Percentiles rank a stretch among this genome's conserved stretches.
phyloP scores from a whole-genome alignment of 2,329 filamentous ascomycete species.

The Alternaria dauci region DNA sequence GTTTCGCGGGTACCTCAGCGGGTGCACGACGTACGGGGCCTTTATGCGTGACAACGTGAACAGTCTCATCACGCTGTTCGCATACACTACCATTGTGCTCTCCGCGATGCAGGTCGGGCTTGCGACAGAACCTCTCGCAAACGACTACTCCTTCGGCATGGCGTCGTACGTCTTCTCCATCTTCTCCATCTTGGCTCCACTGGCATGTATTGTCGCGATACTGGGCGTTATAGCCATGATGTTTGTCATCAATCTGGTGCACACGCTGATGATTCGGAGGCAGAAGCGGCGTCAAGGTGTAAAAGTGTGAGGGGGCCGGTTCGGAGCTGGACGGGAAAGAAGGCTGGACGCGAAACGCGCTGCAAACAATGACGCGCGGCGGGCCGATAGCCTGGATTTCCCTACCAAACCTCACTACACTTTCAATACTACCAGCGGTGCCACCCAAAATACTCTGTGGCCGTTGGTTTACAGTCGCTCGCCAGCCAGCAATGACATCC shows the following conservation, averaged over 20 bases:
- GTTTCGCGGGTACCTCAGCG: constrained; percentile 30
- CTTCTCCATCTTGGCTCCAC: constrained; percentile 33
- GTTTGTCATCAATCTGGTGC: constrained; percentile 25
- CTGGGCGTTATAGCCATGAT: constrained; percentile 19
- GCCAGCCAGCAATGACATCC: background rate
- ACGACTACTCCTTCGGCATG: constrained; percentile 30
- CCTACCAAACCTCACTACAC: background rate
- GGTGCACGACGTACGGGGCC: constrained; percentile 35
- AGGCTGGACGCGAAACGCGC: background rate
- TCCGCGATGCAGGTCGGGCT: constrained; percentile 41
- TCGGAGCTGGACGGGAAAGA: background rate
- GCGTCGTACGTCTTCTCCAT: constrained; percentile 32
- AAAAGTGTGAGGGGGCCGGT: constrained; percentile 19
- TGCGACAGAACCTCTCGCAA: constrained; percentile 20
- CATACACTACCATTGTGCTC: constrained; percentile 37
- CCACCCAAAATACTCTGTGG: background rate
- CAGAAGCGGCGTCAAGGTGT: constrained; percentile 23
- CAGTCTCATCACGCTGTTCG: constrained; percentile 34
- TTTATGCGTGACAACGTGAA: constrained; percentile 36
- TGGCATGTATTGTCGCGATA: constrained; percentile 25
- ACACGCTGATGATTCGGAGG: constrained; percentile 24
- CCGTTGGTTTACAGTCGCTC: background rate
- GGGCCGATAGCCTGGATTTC: background rate
- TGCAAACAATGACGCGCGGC: background rate
- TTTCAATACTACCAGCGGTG: background rate